These are phyloP conservation scores for Phragmites australis DNA, from an alignment of 176 grass and related monocot species.

Conservation along the genomic window DNA sequence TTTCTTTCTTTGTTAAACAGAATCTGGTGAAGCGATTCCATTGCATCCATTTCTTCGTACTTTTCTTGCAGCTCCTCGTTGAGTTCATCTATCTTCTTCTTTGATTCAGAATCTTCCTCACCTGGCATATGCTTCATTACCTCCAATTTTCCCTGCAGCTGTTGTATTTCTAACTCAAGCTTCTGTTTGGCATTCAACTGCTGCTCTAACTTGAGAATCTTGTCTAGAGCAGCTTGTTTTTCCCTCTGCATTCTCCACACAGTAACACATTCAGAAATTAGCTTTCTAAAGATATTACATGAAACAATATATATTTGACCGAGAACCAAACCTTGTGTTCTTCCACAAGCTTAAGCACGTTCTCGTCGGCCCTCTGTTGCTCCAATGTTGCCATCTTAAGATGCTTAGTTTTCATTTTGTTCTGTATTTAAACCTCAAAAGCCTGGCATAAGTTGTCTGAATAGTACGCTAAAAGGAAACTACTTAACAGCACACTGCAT, in stretches of 20 bases:
- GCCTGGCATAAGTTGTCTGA: background rate
- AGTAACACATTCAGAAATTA: background rate
- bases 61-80: slow-evolving; percentile 55
- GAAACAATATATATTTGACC: background rate
- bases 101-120: slow-evolving; percentile 42
- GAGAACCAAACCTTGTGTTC: slow-evolving; percentile 57
- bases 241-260: slow-evolving; percentile 46
- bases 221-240: slow-evolving; percentile 50
- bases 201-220: slow-evolving; percentile 55
- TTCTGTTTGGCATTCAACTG: slow-evolving; percentile 64
- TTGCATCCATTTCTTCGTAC: slow-evolving; percentile 32
- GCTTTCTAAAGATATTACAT: background rate
- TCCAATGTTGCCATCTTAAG: slow-evolving; percentile 60
- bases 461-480: background rate
- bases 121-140: slow-evolving; percentile 58
- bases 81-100: slow-evolving; percentile 43
- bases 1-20: slow-evolving; percentile 51
- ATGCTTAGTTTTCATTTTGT: slow-evolving; percentile 52
- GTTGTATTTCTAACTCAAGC: slow-evolving; percentile 65
- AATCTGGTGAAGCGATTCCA: slow-evolving; percentile 55
- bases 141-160: slow-evolving; percentile 47
- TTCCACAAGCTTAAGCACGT: slow-evolving; percentile 61
- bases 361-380: slow-evolving; percentile 60
- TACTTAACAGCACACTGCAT: background rate
- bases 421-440: slow-evolving; percentile 42